Conservation (phyloP, 202 grass and related monocot species). For the Schoenoplectus tabernaemontani region DNA sequence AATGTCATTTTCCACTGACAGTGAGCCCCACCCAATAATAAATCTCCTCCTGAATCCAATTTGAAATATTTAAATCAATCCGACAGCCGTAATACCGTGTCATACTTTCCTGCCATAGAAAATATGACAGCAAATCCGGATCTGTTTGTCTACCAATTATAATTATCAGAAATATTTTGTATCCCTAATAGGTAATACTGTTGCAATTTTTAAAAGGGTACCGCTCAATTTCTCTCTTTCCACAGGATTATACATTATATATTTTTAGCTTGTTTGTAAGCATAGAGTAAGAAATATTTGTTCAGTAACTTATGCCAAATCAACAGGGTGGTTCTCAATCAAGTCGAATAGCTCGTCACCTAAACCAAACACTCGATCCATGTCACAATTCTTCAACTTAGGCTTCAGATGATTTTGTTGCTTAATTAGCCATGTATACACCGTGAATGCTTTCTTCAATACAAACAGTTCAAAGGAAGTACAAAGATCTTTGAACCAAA, state of each 20-base stretch:
- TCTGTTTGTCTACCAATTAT: not conserved
- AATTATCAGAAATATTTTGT: not conserved
- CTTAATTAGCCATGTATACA: constrained; percentile 57
- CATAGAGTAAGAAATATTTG: too few relatives aligned
- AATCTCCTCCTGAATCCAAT: too few relatives aligned
- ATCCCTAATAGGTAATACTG: not conserved
- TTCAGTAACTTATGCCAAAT: constrained; percentile 7
- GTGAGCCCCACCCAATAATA: too few relatives aligned
- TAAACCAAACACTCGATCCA: constrained; percentile 79
- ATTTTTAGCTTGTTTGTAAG: too few relatives aligned
- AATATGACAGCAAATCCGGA: too few relatives aligned
- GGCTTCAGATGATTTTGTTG: constrained; percentile 66
- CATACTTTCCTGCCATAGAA: too few relatives aligned
- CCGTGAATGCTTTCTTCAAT: constrained; percentile 64
- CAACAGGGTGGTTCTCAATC: constrained; percentile 49
- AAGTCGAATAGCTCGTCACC: constrained; percentile 70
- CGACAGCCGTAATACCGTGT: too few relatives aligned
- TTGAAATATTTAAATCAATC: too few relatives aligned
- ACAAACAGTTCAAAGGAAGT: constrained; percentile 36
- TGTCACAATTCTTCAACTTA: constrained; percentile 63
- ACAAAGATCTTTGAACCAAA: too few relatives aligned
- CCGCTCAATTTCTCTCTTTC: not conserved
- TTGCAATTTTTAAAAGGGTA: not conserved
- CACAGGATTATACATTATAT: not conserved
- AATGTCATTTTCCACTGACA: too few relatives aligned